Evolutionary conservation across 2,329 filamentous ascomycete species (phyloP).

Genomic region (Penicillium decumbens): DNA sequence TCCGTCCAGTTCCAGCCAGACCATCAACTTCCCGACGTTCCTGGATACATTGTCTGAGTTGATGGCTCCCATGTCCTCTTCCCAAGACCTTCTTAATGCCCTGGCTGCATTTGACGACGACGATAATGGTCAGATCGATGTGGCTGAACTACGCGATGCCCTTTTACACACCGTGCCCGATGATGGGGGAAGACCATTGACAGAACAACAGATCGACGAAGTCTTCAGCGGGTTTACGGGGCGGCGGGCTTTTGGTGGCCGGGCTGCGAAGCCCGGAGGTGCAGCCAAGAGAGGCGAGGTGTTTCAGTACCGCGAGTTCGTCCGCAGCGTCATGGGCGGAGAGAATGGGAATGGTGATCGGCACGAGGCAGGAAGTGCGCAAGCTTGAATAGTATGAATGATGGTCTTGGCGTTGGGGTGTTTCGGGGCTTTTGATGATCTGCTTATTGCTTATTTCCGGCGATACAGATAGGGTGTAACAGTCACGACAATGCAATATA

Average conservation of each 20-base stretch:
- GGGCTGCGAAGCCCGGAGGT: constrained; percentile 44
- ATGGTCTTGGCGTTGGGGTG: constrained; percentile 14
- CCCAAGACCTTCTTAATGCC: constrained; percentile 76
- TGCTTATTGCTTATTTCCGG: constrained; percentile 1
- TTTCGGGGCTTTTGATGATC: neutral
- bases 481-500: neutral
- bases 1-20: constrained; percentile 64
- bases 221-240: constrained; percentile 85
- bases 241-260: constrained; percentile 70
- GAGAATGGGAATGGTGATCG: constrained; percentile 29
- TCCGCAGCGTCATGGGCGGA: constrained; percentile 61
- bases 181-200: constrained; percentile 59
- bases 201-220: constrained; percentile 72
- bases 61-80: constrained; percentile 68
- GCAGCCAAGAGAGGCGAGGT: constrained; percentile 70
- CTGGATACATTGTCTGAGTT: constrained; percentile 74
- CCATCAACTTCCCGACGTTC: constrained; percentile 79
- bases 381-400: constrained; percentile 10
- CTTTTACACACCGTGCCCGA: constrained; percentile 78
- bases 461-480: neutral
- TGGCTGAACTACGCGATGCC: constrained; percentile 75
- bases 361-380: constrained; percentile 15
- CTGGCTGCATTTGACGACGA: constrained; percentile 95
- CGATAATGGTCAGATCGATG: constrained; percentile 86
- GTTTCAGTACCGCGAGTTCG: constrained; percentile 91